Percentiles rank a stretch among this genome's conserved stretches.
phyloP scores from a whole-genome alignment of 805 yeast genomes.

The Saccharomycopsis vini region DNA sequence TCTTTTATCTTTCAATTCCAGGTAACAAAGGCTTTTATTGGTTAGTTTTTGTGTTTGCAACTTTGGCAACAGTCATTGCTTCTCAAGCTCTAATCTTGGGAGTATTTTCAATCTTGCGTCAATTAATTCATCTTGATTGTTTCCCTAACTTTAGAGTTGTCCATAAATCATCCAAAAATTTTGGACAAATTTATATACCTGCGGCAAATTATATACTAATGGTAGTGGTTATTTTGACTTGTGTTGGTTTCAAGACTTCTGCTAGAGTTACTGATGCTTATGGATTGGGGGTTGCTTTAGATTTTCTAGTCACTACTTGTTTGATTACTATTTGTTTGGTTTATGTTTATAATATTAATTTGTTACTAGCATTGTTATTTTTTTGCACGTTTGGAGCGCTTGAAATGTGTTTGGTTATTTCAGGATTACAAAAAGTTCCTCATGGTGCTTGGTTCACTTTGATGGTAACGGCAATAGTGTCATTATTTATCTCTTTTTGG shows the following conservation, averaged over 20 bases:
- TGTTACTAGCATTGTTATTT: constrained; percentile 30
- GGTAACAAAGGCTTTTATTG: constrained; percentile 43
- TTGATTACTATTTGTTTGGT: constrained; percentile 38
- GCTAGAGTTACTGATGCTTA: constrained; percentile 49
- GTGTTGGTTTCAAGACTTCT: constrained; percentile 44
- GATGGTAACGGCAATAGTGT: constrained; percentile 33
- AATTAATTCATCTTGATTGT: constrained; percentile 45
- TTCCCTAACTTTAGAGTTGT: constrained; percentile 40
- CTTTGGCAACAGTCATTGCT: constrained; percentile 48
- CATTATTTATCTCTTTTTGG: constrained; percentile 36
- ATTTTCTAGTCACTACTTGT: constrained; percentile 42
- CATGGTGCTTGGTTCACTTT: constrained; percentile 60
- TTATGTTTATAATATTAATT: constrained; percentile 34
- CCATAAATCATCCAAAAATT: constrained; percentile 36
- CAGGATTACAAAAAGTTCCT: constrained; percentile 43
- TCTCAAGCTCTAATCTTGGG: constrained; percentile 52
- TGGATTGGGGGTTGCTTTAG: constrained; percentile 50
- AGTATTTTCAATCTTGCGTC: constrained; percentile 43
- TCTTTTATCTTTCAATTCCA: constrained; percentile 43
- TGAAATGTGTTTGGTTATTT: constrained; percentile 37
- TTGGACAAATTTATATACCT: constrained; percentile 49
- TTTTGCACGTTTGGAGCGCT: constrained; percentile 36
- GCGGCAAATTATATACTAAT: constrained; percentile 40
- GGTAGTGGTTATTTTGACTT: constrained; percentile 41
- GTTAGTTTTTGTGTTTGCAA: constrained; percentile 44